Conservation (phyloP, 2,329 filamentous ascomycete species). For the Biscogniauxia sp. region DNA sequence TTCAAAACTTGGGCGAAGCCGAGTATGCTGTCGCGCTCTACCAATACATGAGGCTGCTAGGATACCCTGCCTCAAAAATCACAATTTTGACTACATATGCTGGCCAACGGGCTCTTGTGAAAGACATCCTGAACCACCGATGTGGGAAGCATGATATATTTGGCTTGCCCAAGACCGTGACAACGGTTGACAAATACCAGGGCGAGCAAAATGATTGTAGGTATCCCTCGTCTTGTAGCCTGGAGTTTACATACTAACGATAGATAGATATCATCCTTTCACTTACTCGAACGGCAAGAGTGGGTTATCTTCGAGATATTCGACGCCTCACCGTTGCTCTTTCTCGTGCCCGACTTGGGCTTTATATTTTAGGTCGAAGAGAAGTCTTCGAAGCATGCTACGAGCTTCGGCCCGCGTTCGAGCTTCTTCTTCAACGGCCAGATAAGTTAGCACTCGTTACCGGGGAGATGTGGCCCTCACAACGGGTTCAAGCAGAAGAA, state of each 20-base stretch:
- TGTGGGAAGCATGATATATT: slow-evolving; percentile 84
- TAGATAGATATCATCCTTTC: slow-evolving; percentile 85
- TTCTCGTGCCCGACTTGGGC: slow-evolving; percentile 83
- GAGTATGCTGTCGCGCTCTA: slow-evolving; percentile 95
- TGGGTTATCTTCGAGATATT: slow-evolving; percentile 91
- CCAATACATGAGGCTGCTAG: slow-evolving; percentile 95
- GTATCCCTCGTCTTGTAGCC: slow-evolving; percentile 35
- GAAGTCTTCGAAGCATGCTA: slow-evolving; percentile 86
- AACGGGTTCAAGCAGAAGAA: slow-evolving; percentile 47
- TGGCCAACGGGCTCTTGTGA: slow-evolving; percentile 83
- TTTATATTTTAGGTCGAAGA: slow-evolving; percentile 88
- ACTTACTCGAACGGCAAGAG: slow-evolving; percentile 80
- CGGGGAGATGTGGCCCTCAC: slow-evolving; percentile 79
- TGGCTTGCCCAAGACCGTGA: slow-evolving; percentile 83
- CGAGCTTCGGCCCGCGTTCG: slow-evolving; percentile 85
- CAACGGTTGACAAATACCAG: slow-evolving; percentile 97
- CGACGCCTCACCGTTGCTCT: slow-evolving; percentile 91
- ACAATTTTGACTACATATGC: slow-evolving; percentile 92
- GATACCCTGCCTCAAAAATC: slow-evolving; percentile 81
- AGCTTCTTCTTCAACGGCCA: slow-evolving; percentile 70
- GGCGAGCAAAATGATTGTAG: slow-evolving; percentile 98
- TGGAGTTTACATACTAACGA: slow-evolving; percentile 10
- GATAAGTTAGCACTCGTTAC: slow-evolving; percentile 80
- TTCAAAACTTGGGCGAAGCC: slow-evolving; percentile 94
- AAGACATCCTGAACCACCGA: slow-evolving; percentile 78